phyloP scores from a whole-genome alignment of 2,329 filamentous ascomycete species.

The Cercospora sojina region DNA sequence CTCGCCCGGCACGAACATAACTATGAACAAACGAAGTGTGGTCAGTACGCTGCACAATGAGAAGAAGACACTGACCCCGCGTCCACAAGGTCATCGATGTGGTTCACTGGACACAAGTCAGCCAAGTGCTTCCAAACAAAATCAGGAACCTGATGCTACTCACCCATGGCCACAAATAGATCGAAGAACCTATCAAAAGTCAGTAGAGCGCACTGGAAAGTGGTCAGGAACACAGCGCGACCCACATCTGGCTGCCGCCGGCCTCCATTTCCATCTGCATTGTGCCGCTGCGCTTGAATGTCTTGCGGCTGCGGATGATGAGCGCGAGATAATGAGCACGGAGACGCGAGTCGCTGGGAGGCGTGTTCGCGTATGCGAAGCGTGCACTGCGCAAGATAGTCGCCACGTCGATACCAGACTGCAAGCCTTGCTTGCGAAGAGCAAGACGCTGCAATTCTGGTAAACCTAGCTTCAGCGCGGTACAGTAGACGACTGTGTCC shows the following conservation, averaged over 20 bases:
- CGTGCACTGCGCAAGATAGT: conserved; percentile 89
- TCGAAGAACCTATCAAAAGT: conserved; percentile 68
- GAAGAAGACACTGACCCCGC: conserved; percentile 62
- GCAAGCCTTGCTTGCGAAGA: conserved; percentile 90
- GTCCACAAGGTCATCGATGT: conserved; percentile 93
- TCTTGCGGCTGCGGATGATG: conserved; percentile 95
- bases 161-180: conserved; percentile 73
- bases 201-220: neutral
- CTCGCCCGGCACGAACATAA: neutral
- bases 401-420: conserved; percentile 86
- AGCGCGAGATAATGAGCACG: conserved; percentile 96
- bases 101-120: conserved; percentile 55
- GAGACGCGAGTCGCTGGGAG: conserved; percentile 85
- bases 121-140: neutral
- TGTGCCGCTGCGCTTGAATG: conserved; percentile 96
- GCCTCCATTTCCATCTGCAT: conserved; percentile 99
- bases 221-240: neutral
- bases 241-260: conserved; percentile 69
- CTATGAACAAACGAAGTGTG: conserved; percentile 3
- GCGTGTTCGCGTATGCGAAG: conserved; percentile 94
- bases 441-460: conserved; percentile 89
- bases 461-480: conserved; percentile 84
- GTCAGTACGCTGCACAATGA: conserved; percentile 21
- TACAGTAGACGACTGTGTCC: conserved; percentile 93
- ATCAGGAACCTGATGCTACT: neutral